Percentiles rank a stretch among this genome's conserved stretches.
phyloP scores from a whole-genome alignment of 805 yeast species.

The Yamadazyma paraphyllophila region DNA sequence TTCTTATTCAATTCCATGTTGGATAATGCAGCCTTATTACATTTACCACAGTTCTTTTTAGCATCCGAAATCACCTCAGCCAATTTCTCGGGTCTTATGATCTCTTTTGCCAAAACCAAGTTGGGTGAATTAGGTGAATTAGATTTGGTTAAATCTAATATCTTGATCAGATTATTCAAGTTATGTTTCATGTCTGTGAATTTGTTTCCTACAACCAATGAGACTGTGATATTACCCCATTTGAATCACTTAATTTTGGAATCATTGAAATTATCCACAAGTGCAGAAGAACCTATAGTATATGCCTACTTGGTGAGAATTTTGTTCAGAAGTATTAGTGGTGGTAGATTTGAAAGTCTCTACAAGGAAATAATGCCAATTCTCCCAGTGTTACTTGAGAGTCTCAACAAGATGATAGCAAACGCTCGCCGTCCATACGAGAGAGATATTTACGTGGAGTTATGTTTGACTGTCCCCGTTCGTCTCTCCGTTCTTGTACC shows the following conservation, averaged over 20 bases:
- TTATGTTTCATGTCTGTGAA: constrained; percentile 95
- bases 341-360: constrained; percentile 90
- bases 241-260: constrained; percentile 78
- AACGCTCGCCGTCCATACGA: constrained; percentile 88
- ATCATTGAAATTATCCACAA: constrained; percentile 74
- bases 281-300: constrained; percentile 86
- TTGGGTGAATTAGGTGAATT: constrained; percentile 78
- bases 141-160: constrained; percentile 72
- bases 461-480: constrained; percentile 95
- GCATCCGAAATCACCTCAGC: constrained; percentile 95
- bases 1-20: constrained; percentile 76
- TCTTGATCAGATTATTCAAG: constrained; percentile 82
- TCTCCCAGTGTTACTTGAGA: constrained; percentile 79
- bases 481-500: constrained; percentile 92
- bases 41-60: constrained; percentile 88
- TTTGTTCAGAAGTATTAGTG: constrained; percentile 90
- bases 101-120: constrained; percentile 71
- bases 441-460: constrained; percentile 89
- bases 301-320: constrained; percentile 87
- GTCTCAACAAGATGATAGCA: constrained; percentile 76
- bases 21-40: constrained; percentile 79
- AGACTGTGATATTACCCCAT: constrained; percentile 84
- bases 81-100: constrained; percentile 80
- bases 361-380: constrained; percentile 93
- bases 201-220: constrained; percentile 83